Base-by-base conservation (phyloP, 805 yeast genomes). In the Zygoascus bituminiphila region DNA sequence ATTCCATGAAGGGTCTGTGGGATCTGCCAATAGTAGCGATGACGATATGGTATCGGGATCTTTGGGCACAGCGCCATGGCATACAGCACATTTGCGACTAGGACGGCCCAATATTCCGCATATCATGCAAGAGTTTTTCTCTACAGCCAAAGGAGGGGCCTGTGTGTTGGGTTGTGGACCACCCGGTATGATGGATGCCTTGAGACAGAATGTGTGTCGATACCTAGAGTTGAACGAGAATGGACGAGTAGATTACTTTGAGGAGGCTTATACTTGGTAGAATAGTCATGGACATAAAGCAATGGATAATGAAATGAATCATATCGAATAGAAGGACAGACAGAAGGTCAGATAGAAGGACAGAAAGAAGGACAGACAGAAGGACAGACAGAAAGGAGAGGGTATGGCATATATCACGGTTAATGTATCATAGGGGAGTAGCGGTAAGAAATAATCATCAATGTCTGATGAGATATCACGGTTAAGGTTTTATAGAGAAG, bases 181-280 rank as follows among this genome's bases (percentile, higher is more conserved):
- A 44, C 74, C 79, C 25, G 49, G 60, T 1, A 73, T 80, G 71
- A 79, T 73, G 56, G 91, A 84, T 59, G 67, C 66, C 2, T 51
- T 79, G 15, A 72, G 91, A 60, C 61, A 69, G 33, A 59, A 71
- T 4, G 72, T 79, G n/a, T 69, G 73, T 2, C 54, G 67, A 38
- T 61, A 73, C 48, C 60, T 79, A 45, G 64, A 69, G 29, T 50
- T 67, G 45, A 61, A 66, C 46, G 61, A 71, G 14, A 67, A 73
- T 41, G 72, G 84, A 6, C 51, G 68, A 40, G 75, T 84, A 17
- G 89, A 82, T 52, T 80, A 80, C 57, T 81, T 71, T 59, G 95
- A 87, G 61, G 89, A 84, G 59, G 72, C 82, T 44, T 88, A 83
- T 65, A 71, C 75, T 12, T 85, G 95, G 94, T 80, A 43, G 20